Percentiles rank a stretch among this genome's conserved stretches.
These are phyloP conservation scores for Fonsecaea monophora DNA, from an alignment of 2,329 filamentous ascomycete species.

Conservation along the genomic window DNA sequence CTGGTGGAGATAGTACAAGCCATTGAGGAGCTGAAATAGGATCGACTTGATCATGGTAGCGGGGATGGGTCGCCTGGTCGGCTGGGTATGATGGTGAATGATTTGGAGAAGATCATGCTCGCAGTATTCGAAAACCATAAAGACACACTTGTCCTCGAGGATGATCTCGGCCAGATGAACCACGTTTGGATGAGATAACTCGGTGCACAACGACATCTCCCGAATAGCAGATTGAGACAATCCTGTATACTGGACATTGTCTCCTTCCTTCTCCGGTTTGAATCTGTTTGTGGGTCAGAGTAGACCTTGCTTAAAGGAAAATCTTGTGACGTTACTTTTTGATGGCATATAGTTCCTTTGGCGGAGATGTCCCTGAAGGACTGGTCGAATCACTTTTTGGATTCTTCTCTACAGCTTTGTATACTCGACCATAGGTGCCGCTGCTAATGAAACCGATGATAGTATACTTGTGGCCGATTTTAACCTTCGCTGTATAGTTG, in stretches of 20 bases:
- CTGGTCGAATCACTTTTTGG: slow-evolving; percentile 55
- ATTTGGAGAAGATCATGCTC: slow-evolving; percentile 97
- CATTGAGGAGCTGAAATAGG: slow-evolving; percentile 93
- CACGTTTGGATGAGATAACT: slow-evolving; percentile 86
- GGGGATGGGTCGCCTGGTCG: slow-evolving; percentile 85
- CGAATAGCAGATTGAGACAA: slow-evolving; percentile 97
- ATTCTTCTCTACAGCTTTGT: slow-evolving; percentile 85
- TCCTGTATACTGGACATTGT: slow-evolving; percentile 91
- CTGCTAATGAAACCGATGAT: slow-evolving; percentile 98
- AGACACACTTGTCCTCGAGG: slow-evolving; percentile 97
- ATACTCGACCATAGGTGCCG: slow-evolving; percentile 96
- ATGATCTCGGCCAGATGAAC: slow-evolving; percentile 94
- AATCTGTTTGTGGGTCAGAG: slow-evolving; percentile 59
- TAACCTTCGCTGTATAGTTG: slow-evolving; percentile 73
- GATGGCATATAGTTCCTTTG: slow-evolving; percentile 85
- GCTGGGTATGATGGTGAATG: slow-evolving; percentile 95
- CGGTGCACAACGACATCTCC: slow-evolving; percentile 96
- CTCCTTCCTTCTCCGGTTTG: slow-evolving; percentile 98
- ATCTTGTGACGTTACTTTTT: slow-evolving; percentile 74
- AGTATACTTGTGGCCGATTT: slow-evolving; percentile 86
- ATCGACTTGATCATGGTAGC: slow-evolving; percentile 89
- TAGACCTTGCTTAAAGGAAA: not conserved
- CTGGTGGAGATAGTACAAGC: slow-evolving; percentile 89
- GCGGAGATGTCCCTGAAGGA: slow-evolving; percentile 25
- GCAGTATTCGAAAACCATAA: slow-evolving; percentile 99